Evolutionary conservation across 2,329 filamentous ascomycete genomes (phyloP).

Genomic region (Fusarium sp.): DNA sequence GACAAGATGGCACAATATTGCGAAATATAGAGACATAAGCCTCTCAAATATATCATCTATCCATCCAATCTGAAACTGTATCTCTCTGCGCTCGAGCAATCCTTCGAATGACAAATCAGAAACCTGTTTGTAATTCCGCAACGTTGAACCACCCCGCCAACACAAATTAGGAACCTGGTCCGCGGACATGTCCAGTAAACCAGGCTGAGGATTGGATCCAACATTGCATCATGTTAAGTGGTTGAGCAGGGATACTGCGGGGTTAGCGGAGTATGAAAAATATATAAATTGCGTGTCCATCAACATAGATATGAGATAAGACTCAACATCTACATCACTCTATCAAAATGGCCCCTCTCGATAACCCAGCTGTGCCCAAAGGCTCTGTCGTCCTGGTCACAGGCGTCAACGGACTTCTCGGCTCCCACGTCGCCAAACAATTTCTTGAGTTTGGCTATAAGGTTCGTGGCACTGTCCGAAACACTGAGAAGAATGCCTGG

Average conservation of each 20-base stretch:
- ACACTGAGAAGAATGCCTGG: constrained; percentile 50
- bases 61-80: too few relatives aligned
- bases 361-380: constrained; percentile 39
- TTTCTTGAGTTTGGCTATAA: constrained; percentile 55
- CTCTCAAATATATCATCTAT: background rate
- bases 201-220: background rate
- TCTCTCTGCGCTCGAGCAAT: accelerated
- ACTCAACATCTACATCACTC: background rate
- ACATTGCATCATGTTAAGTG: background rate
- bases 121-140: background rate
- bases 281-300: constrained; percentile 3
- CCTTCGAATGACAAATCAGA: background rate
- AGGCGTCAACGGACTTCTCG: constrained; percentile 57
- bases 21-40: background rate
- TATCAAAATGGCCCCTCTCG: constrained; percentile 22
- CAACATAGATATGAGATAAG: background rate
- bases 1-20: too few relatives aligned
- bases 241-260: background rate
- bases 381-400: constrained; percentile 56
- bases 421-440: constrained; percentile 54
- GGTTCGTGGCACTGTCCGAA: constrained; percentile 59
- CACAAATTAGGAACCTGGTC: constrained; percentile 3
- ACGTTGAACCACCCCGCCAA: background rate
- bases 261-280: background rate
- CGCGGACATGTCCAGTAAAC: background rate